Conservation (phyloP, 2,329 filamentous ascomycete species). For the Aspergillus persii region DNA sequence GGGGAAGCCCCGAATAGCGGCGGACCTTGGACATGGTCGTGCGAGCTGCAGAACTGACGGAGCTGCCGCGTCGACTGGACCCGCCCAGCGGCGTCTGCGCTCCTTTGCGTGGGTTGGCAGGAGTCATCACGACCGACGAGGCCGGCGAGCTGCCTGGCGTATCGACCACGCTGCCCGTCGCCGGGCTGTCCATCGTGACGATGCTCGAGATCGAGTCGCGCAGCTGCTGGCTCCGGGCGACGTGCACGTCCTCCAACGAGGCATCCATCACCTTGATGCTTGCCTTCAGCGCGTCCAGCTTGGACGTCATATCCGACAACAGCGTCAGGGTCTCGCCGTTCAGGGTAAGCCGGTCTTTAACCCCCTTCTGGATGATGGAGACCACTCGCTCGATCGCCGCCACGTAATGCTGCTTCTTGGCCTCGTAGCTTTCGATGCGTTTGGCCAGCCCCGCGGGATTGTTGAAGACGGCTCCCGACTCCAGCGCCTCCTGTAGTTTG, state of each 20-base stretch:
- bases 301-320: constrained; percentile 79
- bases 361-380: constrained; percentile 91
- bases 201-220: constrained; percentile 93
- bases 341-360: constrained; percentile 90
- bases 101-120: constrained; percentile 51
- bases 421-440: constrained; percentile 89
- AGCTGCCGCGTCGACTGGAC: constrained; percentile 49
- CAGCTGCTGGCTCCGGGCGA: constrained; percentile 67
- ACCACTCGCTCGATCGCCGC: constrained; percentile 89
- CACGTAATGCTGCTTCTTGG: constrained; percentile 90
- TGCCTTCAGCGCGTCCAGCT: constrained; percentile 72
- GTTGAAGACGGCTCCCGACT: constrained; percentile 69
- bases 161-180: constrained; percentile 65
- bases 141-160: constrained; percentile 71
- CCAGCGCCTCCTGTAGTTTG: constrained; percentile 78
- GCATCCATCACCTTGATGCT: constrained; percentile 76
- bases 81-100: constrained; percentile 44
- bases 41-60: constrained; percentile 41
- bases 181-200: constrained; percentile 75
- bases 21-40: constrained; percentile 40
- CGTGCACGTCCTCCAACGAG: constrained; percentile 67
- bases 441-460: constrained; percentile 70
- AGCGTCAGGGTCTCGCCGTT: constrained; percentile 92
- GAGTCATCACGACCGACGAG: constrained; percentile 60
- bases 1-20: constrained; percentile 51